Percentiles rank a stretch among this genome's conserved stretches.
These are phyloP conservation scores for Striga asiatica DNA, from an alignment of 257 asterid genomes.

Conservation along the genomic window DNA sequence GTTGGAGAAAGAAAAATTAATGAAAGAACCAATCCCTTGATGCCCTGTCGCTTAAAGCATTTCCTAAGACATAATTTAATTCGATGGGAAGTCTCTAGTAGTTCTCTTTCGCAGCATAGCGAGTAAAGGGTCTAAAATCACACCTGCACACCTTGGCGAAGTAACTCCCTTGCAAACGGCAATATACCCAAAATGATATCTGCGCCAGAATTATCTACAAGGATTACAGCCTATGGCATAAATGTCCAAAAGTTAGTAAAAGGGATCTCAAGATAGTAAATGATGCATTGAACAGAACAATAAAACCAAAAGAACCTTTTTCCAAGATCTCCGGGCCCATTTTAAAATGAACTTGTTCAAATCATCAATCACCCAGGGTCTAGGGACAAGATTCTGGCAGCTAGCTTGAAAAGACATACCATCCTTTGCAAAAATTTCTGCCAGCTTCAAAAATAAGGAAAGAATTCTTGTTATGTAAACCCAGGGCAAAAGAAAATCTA, in stretches of 20 bases:
- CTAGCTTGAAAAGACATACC: conserved; percentile 95
- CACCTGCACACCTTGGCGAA: conserved; percentile 81
- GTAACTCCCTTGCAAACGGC: conserved; percentile 91
- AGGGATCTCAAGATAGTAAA: not conserved
- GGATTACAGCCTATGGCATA: conserved; percentile 63
- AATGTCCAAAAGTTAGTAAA: conserved; percentile 15
- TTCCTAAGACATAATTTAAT: not conserved
- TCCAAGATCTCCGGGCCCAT: conserved; percentile 65
- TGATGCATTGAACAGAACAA: not conserved
- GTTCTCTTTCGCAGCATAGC: not conserved
- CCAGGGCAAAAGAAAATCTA: conserved; percentile 11
- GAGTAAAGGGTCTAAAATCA: conserved; percentile 15
- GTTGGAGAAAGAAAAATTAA: not conserved
- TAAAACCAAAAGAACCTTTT: conserved; percentile 35
- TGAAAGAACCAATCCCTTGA: conserved; percentile 10
- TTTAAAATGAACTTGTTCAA: conserved; percentile 60
- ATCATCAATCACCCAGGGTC: conserved; percentile 99
- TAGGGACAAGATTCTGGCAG: conserved; percentile 85
- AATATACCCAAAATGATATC: conserved; percentile 85
- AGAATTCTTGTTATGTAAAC: conserved; percentile 14
- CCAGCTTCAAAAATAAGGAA: conserved; percentile 49
- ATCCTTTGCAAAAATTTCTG: conserved; percentile 86
- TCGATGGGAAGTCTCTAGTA: conserved; percentile 3
- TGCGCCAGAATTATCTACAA: conserved; percentile 97
- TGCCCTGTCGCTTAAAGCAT: not conserved